These are phyloP conservation scores for Hyphodiscus sp. DNA, from an alignment of 2,329 filamentous ascomycete genomes.

Conservation along the genomic window DNA sequence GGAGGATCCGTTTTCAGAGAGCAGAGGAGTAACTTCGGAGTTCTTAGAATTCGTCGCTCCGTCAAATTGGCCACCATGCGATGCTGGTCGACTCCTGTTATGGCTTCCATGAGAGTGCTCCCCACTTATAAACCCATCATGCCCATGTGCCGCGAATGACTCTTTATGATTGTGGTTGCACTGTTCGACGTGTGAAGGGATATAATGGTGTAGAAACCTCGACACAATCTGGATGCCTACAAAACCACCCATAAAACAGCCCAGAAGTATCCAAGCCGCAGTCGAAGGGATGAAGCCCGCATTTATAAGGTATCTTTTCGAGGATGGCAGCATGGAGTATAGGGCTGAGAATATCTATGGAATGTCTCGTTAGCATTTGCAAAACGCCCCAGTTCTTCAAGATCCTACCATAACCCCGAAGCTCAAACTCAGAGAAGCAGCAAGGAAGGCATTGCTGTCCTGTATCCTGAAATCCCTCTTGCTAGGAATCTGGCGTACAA, in stretches of 20 bases:
- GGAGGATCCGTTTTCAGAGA: conserved; percentile 3
- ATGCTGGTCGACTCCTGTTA: conserved; percentile 6
- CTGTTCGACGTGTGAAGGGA: conserved; percentile 74
- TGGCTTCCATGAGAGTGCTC: conserved; percentile 6
- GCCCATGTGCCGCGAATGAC: conserved; percentile 26
- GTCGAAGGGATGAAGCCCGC: conserved; percentile 59
- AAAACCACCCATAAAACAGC: conserved; percentile 64
- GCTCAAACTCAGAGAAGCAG: conserved; percentile 81
- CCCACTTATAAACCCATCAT: conserved; percentile 21
- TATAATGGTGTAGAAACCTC: conserved; percentile 62
- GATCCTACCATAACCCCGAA: conserved; percentile 86
- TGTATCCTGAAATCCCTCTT: conserved; percentile 78
- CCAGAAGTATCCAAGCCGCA: conserved; percentile 64
- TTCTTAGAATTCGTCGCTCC: conserved; percentile 1
- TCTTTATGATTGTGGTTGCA: conserved; percentile 70
- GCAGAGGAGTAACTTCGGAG: conserved; percentile 20
- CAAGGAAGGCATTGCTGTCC: conserved; percentile 82
- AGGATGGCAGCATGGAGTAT: conserved; percentile 87
- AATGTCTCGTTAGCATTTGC: not conserved
- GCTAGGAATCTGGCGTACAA: conserved; percentile 67
- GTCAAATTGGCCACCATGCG: conserved; percentile 7
- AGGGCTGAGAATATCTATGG: conserved; percentile 82
- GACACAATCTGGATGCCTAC: conserved; percentile 70
- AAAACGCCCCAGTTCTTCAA: not conserved
- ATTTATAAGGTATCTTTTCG: conserved; percentile 68